phyloP scores from a whole-genome alignment of 2,329 filamentous ascomycete species.

The Cercospora sesami region DNA sequence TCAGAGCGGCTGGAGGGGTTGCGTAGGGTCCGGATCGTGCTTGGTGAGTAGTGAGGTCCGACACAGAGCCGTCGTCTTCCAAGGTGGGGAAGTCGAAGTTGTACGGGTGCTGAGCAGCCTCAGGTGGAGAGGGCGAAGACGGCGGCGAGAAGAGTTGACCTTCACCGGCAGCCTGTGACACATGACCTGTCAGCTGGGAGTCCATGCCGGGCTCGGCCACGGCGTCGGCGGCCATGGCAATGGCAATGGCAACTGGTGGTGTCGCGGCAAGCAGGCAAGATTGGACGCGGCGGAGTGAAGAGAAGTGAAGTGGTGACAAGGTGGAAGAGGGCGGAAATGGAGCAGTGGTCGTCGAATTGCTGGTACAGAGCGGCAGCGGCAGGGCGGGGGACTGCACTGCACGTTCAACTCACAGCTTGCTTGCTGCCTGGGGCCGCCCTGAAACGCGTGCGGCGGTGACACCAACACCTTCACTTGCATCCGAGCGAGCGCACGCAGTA shows the following conservation, averaged over 20 bases:
- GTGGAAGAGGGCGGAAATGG: not conserved
- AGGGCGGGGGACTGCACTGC: not conserved
- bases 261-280: not conserved
- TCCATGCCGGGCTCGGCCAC: not conserved
- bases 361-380: not conserved
- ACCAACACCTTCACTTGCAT: not conserved
- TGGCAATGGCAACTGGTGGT: not conserved
- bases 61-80: slow-evolving; percentile 34
- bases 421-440: not conserved
- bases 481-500: not conserved
- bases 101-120: slow-evolving; percentile 15
- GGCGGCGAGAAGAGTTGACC: slow-evolving; percentile 5
- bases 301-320: not conserved
- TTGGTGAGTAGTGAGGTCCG: slow-evolving; percentile 25
- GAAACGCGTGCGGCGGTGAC: not conserved
- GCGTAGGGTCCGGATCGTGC: slow-evolving; percentile 15
- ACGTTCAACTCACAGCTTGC: not conserved
- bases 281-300: not conserved
- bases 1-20: slow-evolving; percentile 37
- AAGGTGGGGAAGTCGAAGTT: slow-evolving; percentile 35
- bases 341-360: not conserved
- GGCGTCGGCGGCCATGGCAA: slow-evolving; percentile 1
- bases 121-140: slow-evolving; percentile 1
- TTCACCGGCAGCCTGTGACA: slow-evolving; percentile 18
- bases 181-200: slow-evolving; percentile 19